Evolutionary conservation across 257 asterid species (phyloP), one percentile per base, ranked within the genome.

Genomic region (Euphrasia confusa): DNA sequence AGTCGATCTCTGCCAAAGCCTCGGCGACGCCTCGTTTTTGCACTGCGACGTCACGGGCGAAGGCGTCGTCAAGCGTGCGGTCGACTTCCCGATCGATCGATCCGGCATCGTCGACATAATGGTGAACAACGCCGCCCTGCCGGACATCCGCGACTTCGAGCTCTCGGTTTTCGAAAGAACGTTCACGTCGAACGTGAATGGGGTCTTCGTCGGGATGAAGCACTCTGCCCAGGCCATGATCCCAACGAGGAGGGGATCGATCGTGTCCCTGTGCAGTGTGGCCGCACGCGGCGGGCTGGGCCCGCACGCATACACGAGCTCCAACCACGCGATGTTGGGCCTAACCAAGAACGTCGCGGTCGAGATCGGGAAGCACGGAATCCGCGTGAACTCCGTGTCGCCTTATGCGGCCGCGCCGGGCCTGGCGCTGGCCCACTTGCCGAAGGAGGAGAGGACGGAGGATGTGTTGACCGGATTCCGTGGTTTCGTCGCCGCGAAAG

Each of bases 121-220:
- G 82, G 94, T 87, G 48, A 92, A 89, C 82, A 92, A 92, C 53
- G 99, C 99, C 0, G 99, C 91, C 97, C 13, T 68, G 84, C 62
- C 82, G 24, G 96, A 89, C 71, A 92, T 92, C 65, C 93, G 96
- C 2, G 62, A 83, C 28, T 75, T 68, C 14, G 85, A 83, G 1
- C 75, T 89, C 54, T 77, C 95, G 0, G 14, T 33, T 13, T 92
- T 92, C 24, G 94, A 89, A 44, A 76, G 67, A 30, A 79, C 85
- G 54, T 77, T 92, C 18, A 48, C 24, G 54, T 48, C n/a, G 54
- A 48, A 48, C 24, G 54, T 48, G 54, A 48, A 48, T 18, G 54
- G 54, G 87, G 10, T 74, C 35, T 92, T 92, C 72, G 68, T 81
- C 2, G 99, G 97, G 17, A 92, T 92, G 96, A 92, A 92, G 74